A percentile compares a stretch with the other conserved stretches of the same genome.
These are phyloP conservation scores for Suhomyces guaymorum DNA, from an alignment of 1,139 yeast species.

Conservation along the genomic window DNA sequence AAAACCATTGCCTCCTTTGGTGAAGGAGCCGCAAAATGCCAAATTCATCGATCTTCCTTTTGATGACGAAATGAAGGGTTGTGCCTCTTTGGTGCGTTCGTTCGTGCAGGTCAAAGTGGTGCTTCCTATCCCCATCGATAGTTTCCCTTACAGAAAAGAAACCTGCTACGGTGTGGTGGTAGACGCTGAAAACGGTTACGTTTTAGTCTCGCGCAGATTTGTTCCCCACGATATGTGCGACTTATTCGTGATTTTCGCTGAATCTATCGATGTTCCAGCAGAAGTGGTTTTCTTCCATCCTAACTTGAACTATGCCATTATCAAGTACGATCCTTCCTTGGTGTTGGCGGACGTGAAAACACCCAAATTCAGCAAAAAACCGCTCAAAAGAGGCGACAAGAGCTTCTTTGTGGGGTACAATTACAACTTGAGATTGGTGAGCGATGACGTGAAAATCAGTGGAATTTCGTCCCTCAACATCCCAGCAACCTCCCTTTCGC, in stretches of 20 bases:
- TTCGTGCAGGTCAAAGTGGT: constrained; percentile 70
- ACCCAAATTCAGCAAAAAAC: constrained; percentile 59
- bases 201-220: constrained; percentile 71
- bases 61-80: constrained; percentile 43
- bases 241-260: constrained; percentile 78
- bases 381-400: constrained; percentile 74
- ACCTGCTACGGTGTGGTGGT: constrained; percentile 77
- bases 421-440: constrained; percentile 64
- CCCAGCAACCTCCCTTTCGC: constrained; percentile 67
- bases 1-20: constrained; percentile 54
- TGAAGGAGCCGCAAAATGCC: constrained; percentile 56
- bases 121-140: constrained; percentile 72
- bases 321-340: constrained; percentile 76
- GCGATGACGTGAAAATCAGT: constrained; percentile 75
- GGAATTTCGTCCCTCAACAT: constrained; percentile 74
- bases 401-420: constrained; percentile 80
- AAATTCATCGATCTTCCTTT: constrained; percentile 71
- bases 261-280: constrained; percentile 79
- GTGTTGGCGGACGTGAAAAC: constrained; percentile 49
- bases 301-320: constrained; percentile 79
- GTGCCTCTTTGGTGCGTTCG: constrained; percentile 51
- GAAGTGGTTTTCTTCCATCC: constrained; percentile 85
- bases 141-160: constrained; percentile 62
- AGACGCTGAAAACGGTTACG: constrained; percentile 78
- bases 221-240: constrained; percentile 89